These are phyloP conservation scores for Aspergillus biplanus DNA, from an alignment of 495 filamentous ascomycete genomes.

Conservation along the genomic window DNA sequence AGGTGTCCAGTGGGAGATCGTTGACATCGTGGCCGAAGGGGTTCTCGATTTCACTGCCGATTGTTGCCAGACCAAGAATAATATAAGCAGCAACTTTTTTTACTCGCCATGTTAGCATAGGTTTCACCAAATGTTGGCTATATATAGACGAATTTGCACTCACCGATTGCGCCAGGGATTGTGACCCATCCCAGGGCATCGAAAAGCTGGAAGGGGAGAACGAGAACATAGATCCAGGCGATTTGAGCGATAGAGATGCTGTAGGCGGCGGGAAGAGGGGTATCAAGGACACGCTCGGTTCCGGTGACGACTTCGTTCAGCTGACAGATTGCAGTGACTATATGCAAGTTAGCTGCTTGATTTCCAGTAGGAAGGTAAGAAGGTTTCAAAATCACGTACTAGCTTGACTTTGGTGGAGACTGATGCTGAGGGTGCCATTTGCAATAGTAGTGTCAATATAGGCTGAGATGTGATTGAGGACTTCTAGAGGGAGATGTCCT, in stretches of 20 bases:
- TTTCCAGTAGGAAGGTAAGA: not conserved
- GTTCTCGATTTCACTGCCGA: conserved; percentile 86
- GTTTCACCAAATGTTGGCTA: not conserved
- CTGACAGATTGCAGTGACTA: conserved; percentile 43
- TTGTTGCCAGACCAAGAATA: conserved; percentile 84
- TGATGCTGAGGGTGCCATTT: conserved; percentile 58
- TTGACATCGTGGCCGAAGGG: conserved; percentile 89
- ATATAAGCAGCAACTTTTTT: conserved; percentile 75
- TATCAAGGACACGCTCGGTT: conserved; percentile 81
- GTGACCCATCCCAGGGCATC: conserved; percentile 67
- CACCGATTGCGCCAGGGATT: conserved; percentile 80
- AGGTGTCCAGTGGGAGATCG: conserved; percentile 78
- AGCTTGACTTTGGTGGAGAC: conserved; percentile 49
- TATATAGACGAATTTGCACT: conserved; percentile 16
- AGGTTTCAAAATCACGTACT: conserved; percentile 32
- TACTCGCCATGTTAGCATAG: conserved; percentile 4
- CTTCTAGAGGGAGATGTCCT: conserved; percentile 78
- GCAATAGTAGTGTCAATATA: conserved; percentile 62
- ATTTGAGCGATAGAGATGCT: conserved; percentile 85
- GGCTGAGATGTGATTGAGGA: conserved; percentile 70
- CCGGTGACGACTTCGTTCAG: conserved; percentile 76
- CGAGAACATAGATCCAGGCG: conserved; percentile 81
- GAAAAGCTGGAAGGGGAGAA: conserved; percentile 84
- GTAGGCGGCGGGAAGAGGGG: conserved; percentile 83
- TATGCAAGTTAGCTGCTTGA: conserved; percentile 10